Percentiles rank a stretch among this genome's conserved stretches.
Conservation (phyloP, 768 basidiomycete species). For the Piloderma croceum region DNA sequence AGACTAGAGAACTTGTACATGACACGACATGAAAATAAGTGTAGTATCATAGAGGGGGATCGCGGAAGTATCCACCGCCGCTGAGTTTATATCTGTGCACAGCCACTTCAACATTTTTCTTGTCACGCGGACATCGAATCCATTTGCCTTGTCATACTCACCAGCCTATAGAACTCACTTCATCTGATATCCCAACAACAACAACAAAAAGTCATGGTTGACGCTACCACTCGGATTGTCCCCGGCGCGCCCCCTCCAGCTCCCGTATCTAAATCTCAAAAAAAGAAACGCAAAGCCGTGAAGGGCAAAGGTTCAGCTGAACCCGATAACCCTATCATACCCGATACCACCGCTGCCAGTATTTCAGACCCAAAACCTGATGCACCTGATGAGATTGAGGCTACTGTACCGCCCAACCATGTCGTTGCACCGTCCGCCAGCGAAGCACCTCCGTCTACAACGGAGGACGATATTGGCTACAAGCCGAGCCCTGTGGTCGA, state of each 20-base stretch:
- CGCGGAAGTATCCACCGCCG: too few relatives aligned
- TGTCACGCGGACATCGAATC: too few relatives aligned
- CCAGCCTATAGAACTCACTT: too few relatives aligned
- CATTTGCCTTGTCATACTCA: too few relatives aligned
- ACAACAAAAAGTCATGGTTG: slow-evolving; percentile 34
- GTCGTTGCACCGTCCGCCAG: slow-evolving; percentile 34
- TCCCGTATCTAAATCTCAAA: slow-evolving; percentile 53
- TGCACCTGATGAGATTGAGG: slow-evolving; percentile 41
- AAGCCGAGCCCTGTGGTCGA: slow-evolving; percentile 72
- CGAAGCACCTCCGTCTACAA: slow-evolving; percentile 24
- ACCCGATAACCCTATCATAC: slow-evolving; percentile 42
- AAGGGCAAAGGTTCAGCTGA: slow-evolving; percentile 40
- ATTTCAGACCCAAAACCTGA: slow-evolving; percentile 49
- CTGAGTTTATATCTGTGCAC: too few relatives aligned
- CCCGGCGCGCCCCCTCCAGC: slow-evolving; percentile 72
- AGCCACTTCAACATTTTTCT: too few relatives aligned
- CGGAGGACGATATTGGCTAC: slow-evolving; percentile 40
- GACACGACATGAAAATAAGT: too few relatives aligned
- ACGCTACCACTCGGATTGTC: slow-evolving; percentile 48
- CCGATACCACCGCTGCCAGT: slow-evolving; percentile 39
- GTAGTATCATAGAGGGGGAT: too few relatives aligned
- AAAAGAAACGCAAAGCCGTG: slow-evolving; percentile 62
- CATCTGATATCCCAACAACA: too few relatives aligned
- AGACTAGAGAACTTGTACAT: too few relatives aligned
- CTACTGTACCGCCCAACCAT: slow-evolving; percentile 40